These are phyloP conservation scores for Delitschia confertaspora DNA, from an alignment of 495 filamentous ascomycete genomes.

Conservation along the genomic window DNA sequence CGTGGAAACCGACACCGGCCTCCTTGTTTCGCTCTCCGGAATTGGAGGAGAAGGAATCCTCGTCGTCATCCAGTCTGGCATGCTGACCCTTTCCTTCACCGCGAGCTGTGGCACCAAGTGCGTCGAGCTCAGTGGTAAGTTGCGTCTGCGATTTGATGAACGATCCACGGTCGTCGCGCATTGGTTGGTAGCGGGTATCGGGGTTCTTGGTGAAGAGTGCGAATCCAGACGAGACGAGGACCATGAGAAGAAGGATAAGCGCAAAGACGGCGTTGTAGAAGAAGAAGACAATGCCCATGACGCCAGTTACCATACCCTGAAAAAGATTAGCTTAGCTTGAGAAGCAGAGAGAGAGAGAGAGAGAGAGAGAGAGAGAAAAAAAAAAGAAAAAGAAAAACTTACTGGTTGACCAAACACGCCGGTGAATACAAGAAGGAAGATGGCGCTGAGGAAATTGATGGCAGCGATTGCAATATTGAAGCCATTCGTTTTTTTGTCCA, in stretches of 20 bases:
- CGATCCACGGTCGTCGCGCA: slow-evolving; percentile 91
- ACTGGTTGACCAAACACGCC: slow-evolving; percentile 91
- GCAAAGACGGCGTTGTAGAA: slow-evolving; percentile 83
- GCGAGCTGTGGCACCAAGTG: slow-evolving; percentile 83
- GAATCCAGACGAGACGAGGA: slow-evolving; percentile 74
- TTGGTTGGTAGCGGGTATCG: slow-evolving; percentile 90
- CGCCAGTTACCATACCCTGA: slow-evolving; percentile 70
- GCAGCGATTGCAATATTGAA: slow-evolving; percentile 91
- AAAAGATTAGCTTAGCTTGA: slow-evolving; percentile 22
- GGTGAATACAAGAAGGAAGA: slow-evolving; percentile 87
- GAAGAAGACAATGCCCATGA: slow-evolving; percentile 92
- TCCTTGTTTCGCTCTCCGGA: slow-evolving; percentile 9
- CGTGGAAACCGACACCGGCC: slow-evolving; percentile 9
- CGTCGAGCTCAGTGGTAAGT: slow-evolving; percentile 83
- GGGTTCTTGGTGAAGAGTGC: slow-evolving; percentile 90
- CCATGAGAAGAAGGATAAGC: slow-evolving; percentile 74
- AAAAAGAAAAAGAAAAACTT: slow-evolving; percentile 29
- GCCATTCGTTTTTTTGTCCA: slow-evolving; percentile 98
- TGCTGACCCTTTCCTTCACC: slow-evolving; percentile 67
- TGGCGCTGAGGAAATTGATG: slow-evolving; percentile 85
- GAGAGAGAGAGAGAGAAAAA: too few relatives aligned
- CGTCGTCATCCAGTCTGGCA: slow-evolving; percentile 63
- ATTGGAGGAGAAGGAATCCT: slow-evolving; percentile 15
- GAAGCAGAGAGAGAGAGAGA: too few relatives aligned
- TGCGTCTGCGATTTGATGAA: slow-evolving; percentile 98